These are phyloP conservation scores for Cyberlindnera xishuangbannaensis DNA, from an alignment of 805 yeast species.

Conservation along the genomic window DNA sequence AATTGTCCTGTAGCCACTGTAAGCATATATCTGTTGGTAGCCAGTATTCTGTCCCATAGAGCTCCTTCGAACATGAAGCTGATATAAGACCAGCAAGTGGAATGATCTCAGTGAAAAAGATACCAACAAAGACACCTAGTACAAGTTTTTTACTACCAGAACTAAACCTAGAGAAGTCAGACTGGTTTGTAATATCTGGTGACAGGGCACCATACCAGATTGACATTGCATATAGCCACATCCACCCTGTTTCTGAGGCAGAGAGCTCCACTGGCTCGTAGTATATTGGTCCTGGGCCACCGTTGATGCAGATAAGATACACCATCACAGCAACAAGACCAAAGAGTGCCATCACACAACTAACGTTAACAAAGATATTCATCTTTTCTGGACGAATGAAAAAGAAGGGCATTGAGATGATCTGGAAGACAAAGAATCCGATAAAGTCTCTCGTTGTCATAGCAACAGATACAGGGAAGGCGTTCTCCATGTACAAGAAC, in stretches of 20 bases:
- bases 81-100: conserved; percentile 36
- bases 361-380: conserved; percentile 30
- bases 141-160: conserved; percentile 22
- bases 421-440: conserved; percentile 39
- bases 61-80: conserved; percentile 30
- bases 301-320: conserved; percentile 28
- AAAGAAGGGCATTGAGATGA: conserved; percentile 36
- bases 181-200: conserved; percentile 34
- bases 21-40: conserved; percentile 32
- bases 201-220: conserved; percentile 37
- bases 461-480: conserved; percentile 31
- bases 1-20: conserved; percentile 34
- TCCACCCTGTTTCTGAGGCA: conserved; percentile 31
- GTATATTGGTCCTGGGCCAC: conserved; percentile 32
- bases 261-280: conserved; percentile 23
- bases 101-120: conserved; percentile 32
- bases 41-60: conserved; percentile 34
- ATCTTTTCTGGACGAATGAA: conserved; percentile 39
- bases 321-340: conserved; percentile 38
- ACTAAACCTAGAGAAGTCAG: conserved; percentile 38
- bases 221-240: conserved; percentile 35
- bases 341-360: conserved; percentile 33
- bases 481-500: conserved; percentile 32
- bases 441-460: conserved; percentile 38
- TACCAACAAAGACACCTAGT: conserved; percentile 28